Evolutionary conservation across 108 stramenopile species (phyloP).

Genomic region (Stephanodiscus minutulus): DNA sequence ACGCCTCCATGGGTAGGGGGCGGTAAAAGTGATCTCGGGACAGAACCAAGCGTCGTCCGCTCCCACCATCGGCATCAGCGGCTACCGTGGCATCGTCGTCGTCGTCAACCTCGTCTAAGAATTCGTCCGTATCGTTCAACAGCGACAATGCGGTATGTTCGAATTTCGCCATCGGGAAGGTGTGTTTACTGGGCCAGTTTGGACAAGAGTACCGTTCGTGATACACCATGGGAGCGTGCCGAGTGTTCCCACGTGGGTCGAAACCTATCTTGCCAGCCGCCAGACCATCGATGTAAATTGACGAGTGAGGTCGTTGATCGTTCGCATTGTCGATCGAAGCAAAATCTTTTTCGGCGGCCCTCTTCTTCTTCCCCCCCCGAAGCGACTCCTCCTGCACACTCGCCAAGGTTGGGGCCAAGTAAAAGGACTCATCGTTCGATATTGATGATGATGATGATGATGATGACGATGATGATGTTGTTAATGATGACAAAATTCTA

Average conservation of each 20-base stretch:
- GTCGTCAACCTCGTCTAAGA: background rate
- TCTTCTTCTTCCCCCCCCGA: background rate
- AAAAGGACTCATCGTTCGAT: background rate
- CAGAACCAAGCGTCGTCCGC: slow-evolving; percentile 53
- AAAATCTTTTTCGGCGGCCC: background rate
- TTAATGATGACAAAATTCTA: background rate
- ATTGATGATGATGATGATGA: background rate
- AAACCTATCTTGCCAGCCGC: slow-evolving; percentile 52
- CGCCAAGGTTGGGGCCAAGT: slow-evolving; percentile 16
- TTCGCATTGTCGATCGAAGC: background rate
- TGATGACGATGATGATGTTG: background rate
- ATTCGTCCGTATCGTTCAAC: slow-evolving; percentile 29
- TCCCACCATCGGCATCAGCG: too few relatives aligned
- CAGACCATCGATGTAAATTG: slow-evolving; percentile 25
- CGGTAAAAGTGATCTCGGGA: slow-evolving; percentile 54
- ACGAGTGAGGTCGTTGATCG: background rate
- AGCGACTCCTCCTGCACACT: slow-evolving; percentile 10
- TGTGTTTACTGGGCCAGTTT: slow-evolving; percentile 67
- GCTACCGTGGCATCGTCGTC: slow-evolving; percentile 2
- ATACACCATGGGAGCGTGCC: slow-evolving; percentile 74
- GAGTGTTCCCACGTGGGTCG: slow-evolving; percentile 55
- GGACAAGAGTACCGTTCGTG: slow-evolving; percentile 70
- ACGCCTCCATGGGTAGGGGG: slow-evolving; percentile 43
- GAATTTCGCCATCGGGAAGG: slow-evolving; percentile 76
- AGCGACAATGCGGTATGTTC: slow-evolving; percentile 52